Conservation (phyloP, 805 yeast species). For the Starmerella sirachaensis region DNA sequence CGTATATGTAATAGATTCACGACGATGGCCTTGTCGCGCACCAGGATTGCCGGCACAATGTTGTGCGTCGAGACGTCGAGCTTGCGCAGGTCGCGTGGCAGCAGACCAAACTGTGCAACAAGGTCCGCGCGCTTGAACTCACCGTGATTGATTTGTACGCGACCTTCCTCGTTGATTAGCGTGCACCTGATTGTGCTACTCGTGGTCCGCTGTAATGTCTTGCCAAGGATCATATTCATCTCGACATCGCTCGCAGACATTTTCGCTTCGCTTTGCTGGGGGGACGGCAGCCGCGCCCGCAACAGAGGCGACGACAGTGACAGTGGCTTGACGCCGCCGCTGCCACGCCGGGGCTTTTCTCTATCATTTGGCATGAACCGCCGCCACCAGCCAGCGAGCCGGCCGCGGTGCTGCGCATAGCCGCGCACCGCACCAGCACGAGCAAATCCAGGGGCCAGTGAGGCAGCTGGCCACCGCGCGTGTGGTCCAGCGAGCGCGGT, state of each 20-base stretch:
- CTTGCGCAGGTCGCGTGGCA: slow-evolving; percentile 83
- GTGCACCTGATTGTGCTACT: slow-evolving; percentile 59
- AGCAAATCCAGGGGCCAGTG: too few relatives aligned
- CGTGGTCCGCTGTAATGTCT: slow-evolving; percentile 19
- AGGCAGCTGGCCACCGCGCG: too few relatives aligned
- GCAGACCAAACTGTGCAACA: slow-evolving; percentile 59
- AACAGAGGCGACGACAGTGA: too few relatives aligned
- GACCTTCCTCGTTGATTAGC: slow-evolving; percentile 58
- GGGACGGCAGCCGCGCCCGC: too few relatives aligned
- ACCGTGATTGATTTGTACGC: slow-evolving; percentile 54
- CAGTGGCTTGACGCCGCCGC: too few relatives aligned
- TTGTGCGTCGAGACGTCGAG: slow-evolving; percentile 71
- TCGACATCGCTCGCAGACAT: slow-evolving; percentile 13
- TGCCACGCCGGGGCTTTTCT: too few relatives aligned
- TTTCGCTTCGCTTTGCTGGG: background rate
- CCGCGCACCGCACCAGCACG: too few relatives aligned
- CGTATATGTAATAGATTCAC: slow-evolving; percentile 78
- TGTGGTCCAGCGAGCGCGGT: too few relatives aligned
- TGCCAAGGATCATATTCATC: slow-evolving; percentile 21
- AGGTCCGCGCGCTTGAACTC: slow-evolving; percentile 65
- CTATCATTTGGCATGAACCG: too few relatives aligned
- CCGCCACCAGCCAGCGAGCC: too few relatives aligned
- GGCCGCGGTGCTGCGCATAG: too few relatives aligned
- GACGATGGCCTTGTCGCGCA: slow-evolving; percentile 63
- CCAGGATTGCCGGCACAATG: slow-evolving; percentile 80